These are phyloP conservation scores for Acorus calamus DNA, from an alignment of 106 monocot species.

Conservation along the genomic window DNA sequence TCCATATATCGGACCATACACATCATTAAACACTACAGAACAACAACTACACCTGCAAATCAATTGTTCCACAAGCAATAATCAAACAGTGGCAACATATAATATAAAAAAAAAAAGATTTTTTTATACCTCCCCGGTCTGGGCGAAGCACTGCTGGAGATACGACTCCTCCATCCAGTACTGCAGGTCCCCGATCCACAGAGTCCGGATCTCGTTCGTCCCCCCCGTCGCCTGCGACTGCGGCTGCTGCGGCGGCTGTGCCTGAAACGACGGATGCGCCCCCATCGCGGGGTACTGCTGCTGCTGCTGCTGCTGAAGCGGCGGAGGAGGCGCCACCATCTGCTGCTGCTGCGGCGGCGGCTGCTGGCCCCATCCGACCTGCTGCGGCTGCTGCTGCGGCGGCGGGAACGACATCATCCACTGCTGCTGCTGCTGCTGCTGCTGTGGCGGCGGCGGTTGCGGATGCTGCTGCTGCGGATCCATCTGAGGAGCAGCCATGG, in stretches of 20 bases:
- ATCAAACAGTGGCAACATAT: too few relatives aligned
- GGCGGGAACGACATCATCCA: slow-evolving; percentile 25
- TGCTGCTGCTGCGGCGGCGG: slow-evolving; percentile 24
- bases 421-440: slow-evolving; percentile 35
- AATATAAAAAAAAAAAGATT: too few relatives aligned
- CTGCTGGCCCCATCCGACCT: slow-evolving; percentile 59
- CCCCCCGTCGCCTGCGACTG: slow-evolving; percentile 15
- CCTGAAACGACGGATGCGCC: slow-evolving; percentile 13
- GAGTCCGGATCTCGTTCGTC: slow-evolving; percentile 55
- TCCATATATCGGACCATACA: too few relatives aligned
- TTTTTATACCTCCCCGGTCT: slow-evolving; percentile 50
- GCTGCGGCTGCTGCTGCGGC: slow-evolving; percentile 33
- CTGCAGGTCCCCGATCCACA: slow-evolving; percentile 90
- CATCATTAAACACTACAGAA: too few relatives aligned
- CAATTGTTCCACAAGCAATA: too few relatives aligned
- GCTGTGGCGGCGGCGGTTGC: slow-evolving; percentile 18
- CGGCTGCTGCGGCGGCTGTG: slow-evolving; percentile 19
- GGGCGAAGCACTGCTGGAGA: slow-evolving; percentile 39
- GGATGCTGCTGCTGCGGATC: slow-evolving; percentile 29
- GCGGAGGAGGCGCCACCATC: slow-evolving; percentile 10
- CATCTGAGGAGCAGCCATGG: slow-evolving; percentile 24
- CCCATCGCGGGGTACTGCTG: slow-evolving; percentile 2
- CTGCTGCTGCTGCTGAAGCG: background rate
- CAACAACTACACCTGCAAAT: too few relatives aligned
- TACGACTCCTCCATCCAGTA: slow-evolving; percentile 95